Evolutionary conservation across 2,329 filamentous ascomycete species (phyloP), one percentile per base, ranked within the genome.

Genomic region (Trichoderma asperellum): DNA sequence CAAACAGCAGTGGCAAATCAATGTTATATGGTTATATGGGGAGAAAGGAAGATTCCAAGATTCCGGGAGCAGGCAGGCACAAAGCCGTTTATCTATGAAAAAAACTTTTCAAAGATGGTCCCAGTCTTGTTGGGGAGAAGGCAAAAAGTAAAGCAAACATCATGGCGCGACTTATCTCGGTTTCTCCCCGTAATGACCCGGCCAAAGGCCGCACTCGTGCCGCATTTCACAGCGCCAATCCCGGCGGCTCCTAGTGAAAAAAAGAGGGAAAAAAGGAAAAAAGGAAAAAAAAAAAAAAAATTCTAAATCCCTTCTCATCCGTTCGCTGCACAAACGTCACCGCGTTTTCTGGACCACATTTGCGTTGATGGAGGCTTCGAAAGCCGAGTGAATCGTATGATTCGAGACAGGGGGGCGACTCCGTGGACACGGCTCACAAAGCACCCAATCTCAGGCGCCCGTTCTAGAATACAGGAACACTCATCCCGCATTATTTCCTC

Each of bases 341-440:
- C 55, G 53, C 40, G 40, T 47, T 67, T 59, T 52, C 40, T 49
- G 40, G 21, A 27, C 21, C 40, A 49, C 14, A 59, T 18, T 37
- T 43, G 32, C 61, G 34, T 56, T 29, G 35, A 55, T 35, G 18
- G 37, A 58, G 53, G 52, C 53, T 67, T 59, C 47, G n/a, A 49
- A 49, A 12, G 18, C 18, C 47, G 58, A 52, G 64, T 55, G 40
- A 58, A 67, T 67, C 64, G 64, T 67, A 67, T 29, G 64, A 67
- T 67, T 29, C 43, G 14, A 43, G 64, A 37, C 64, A 59, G 53
- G 63, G 63, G 12, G 37, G 6, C 40, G 40, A 43, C 47, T 49
- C n/a, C 47, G n/a, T 49, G 16, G 64, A 27, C 12, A 27, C 40
- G 55, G 43, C 64, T 67, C 55, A 29, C 29, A 49, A 12, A 43